These are phyloP conservation scores for Rusavskia elegans DNA, from an alignment of 495 filamentous ascomycete species.

Conservation along the genomic window DNA sequence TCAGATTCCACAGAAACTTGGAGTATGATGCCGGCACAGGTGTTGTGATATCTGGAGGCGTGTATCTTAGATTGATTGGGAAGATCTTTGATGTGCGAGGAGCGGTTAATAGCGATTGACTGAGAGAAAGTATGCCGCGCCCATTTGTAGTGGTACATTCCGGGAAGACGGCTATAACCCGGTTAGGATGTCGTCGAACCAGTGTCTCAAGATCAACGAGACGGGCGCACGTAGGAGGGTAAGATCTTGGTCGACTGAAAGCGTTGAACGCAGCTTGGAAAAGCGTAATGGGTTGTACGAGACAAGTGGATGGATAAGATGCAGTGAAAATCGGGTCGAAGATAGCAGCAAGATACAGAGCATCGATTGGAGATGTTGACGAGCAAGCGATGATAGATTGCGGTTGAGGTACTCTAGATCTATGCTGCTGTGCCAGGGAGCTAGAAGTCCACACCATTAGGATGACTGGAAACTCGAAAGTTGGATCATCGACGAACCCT, in stretches of 20 bases:
- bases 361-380: slow-evolving; percentile 83
- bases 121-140: slow-evolving; percentile 72
- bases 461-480: background rate
- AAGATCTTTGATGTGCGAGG: slow-evolving; percentile 58
- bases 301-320: slow-evolving; percentile 54
- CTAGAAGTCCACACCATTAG: slow-evolving; percentile 14
- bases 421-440: slow-evolving; percentile 41
- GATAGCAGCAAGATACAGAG: slow-evolving; percentile 87
- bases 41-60: slow-evolving; percentile 76
- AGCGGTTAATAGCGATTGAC: slow-evolving; percentile 50
- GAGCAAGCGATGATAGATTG: slow-evolving; percentile 73
- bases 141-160: slow-evolving; percentile 92
- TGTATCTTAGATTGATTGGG: slow-evolving; percentile 77
- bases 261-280: slow-evolving; percentile 57
- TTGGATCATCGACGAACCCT: slow-evolving; percentile 33
- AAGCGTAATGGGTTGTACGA: slow-evolving; percentile 62
- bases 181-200: slow-evolving; percentile 47
- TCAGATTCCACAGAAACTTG: slow-evolving; percentile 66
- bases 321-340: slow-evolving; percentile 91
- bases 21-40: slow-evolving; percentile 59
- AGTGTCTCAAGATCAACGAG: slow-evolving; percentile 48
- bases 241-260: slow-evolving; percentile 40
- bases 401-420: slow-evolving; percentile 56
- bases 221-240: slow-evolving; percentile 28
- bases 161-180: slow-evolving; percentile 72